Base-by-base conservation (phyloP, 2,329 filamentous ascomycete species). In the Pseudogymnoascus verrucosus region DNA sequence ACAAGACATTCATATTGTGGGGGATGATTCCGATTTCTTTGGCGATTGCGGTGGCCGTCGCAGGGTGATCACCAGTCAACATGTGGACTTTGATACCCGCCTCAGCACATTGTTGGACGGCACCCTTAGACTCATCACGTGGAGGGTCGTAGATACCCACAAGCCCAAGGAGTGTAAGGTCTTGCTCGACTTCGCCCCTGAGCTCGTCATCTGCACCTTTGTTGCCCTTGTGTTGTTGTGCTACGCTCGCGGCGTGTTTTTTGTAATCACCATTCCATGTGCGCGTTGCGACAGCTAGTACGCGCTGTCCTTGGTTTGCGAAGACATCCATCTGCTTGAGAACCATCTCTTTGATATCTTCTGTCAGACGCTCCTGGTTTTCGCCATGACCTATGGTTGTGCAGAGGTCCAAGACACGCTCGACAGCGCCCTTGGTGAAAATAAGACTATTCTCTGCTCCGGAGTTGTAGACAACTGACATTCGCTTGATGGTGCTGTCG, bases 41-140 rank as follows among this genome's bases (percentile, higher is more conserved):
- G 21, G 82, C 83, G 67, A 85, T 85, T 4, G 82, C 82, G 37
- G 78, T 78, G 14, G 82, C 82, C 16, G 82, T 85, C 14, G 80
- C 79, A 19, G 81, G 81, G 68, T 84, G 82, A 66, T 85, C 82
- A 37, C 68, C 68, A 1, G 89, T 92, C 0, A 92, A 88, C 89
- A 93, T 93, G 73, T 89, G 87, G 39, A 91, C 84, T 21, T 86
- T 80, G 64, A 92, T 88, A 1, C 87, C 87, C 1, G 89, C 89
- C 1, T 83, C 80, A 4, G 87, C 83, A 19, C 91, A 79, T 1
- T 83, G 89, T 16, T 78, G 76, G 54, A 86, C 76, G 0, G 85
- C 83, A 8, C 77, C 77, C 0, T 83, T 81, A 26, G 85, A 85
- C 68, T 86, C 84, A 36, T 82, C 78, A 62, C 83, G 78, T 11